Evolutionary conservation across 805 yeast species (phyloP), one percentile per base, ranked within the genome.

Genomic region (Candida loeiensis): DNA sequence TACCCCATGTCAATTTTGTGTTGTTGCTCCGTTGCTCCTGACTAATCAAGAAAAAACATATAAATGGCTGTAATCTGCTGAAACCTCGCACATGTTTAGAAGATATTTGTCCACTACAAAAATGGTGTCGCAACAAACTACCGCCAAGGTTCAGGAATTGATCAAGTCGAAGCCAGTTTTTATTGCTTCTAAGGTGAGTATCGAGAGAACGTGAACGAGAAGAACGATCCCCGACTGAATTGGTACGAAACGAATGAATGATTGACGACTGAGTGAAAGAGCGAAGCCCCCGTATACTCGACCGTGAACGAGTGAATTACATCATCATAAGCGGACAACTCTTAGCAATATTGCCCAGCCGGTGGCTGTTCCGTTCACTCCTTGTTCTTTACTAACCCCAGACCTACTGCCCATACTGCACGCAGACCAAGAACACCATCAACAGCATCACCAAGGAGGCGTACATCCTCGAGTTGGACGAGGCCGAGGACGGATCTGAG

Each of bases 101-200:
- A 32, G 37, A 22, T 43, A 38, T 53, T 32, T 46, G 53, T 37
- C 69, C 20, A 42, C 56, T 9, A 45, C 69, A 30, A 63, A 50
- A 54, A 76, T 75, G 79, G 85, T 76, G 56, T 76, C 84, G 39
- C 74, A 77, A 54, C 78, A 74, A 61, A 63, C 79, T 44, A 58
- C 74, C 44, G 59, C 69, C 34, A 77, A 71, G 64, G 86, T 85
- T 44, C 77, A 83, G 59, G 59, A 65, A 27, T 71, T 85, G 49
- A 85, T 88, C 66, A 71, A 72, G 51, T 59, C 71, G 45, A 77
- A 84, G 61, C 77, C 80, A 33, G 71, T 88, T 41, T 85, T 89
- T 58, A 77, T 89, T 47, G 95, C 95, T 28, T 80, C 95, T 30
- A 86, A 85, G 66, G 71, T 85, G 30, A 79, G 80, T 53, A 36